Evolutionary conservation across 2,329 filamentous ascomycete species (phyloP), one percentile per base, ranked within the genome.

Genomic region (Thermomyces lanuginosus): DNA sequence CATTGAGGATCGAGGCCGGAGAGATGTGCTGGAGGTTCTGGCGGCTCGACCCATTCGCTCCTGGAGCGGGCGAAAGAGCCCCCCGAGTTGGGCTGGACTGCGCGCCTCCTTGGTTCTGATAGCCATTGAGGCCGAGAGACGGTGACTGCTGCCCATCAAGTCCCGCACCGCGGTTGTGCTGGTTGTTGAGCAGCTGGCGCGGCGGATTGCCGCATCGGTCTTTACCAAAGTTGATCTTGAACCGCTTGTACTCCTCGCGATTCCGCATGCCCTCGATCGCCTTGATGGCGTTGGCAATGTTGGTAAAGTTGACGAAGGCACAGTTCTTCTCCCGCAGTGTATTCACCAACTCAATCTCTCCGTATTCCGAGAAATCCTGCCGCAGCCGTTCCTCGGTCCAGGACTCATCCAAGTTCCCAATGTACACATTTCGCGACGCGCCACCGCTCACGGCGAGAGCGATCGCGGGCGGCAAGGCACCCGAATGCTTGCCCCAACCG

Each of bases 151-250:
- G 50, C 18, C 61, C 64, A 30, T 71, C 67, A 10, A 60, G 40
- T n/a, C 50, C 44, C 32, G 44, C 44, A 60, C 68, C 41, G 60
- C 57, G 70, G 28, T 81, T 77, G 31, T 76, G 75, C 45, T 76
- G 68, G 28, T 66, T 61, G 39, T 64, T 61, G 51, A 76, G 71
- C 39, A 80, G 68, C 59, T 95, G 89, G 34, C 89, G 76, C 22
- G 89, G 89, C 27, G 89, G 78, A 58, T 98, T 98, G 40, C 89
- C 89, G 45, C 89, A 98, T 30, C 89, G 75, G 50, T 98, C 89
- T 62, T 98, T 98, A 56, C 89, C 89, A 50, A 98, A 98, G 63
- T 98, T 98, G 53, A 98, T 86, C 68, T 98, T 98, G 72, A 98
- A 98, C 44, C 89, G 76, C 56, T 75, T 81, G 66, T 98, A 98